Evolutionary conservation across 2,329 filamentous ascomycete genomes (phyloP), one percentile per base, ranked within the genome.

Genomic region (Aspergillus jensenii): DNA sequence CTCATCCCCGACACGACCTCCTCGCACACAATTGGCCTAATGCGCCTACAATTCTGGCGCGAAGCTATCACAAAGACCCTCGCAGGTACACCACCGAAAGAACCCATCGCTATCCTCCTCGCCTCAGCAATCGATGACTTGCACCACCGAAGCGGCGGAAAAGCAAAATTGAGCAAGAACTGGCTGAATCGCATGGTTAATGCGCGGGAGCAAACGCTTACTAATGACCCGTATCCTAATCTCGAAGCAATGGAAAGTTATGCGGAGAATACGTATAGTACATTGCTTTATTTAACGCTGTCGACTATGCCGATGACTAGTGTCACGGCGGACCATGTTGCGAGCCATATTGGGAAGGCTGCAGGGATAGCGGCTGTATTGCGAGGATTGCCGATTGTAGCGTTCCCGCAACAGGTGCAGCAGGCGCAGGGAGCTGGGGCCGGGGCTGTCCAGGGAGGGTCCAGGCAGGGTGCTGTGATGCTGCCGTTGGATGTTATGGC

Each of bases 21-120:
- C 47, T 95, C 90, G 60, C 86, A 90, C n/a, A 89, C 88, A 4
- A 90, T 98, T 60, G 93, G 91, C 50, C 82, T 88, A 52, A 87
- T 98, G 82, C 91, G 95, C 63, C 88, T 96, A 76, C 91, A 96
- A 74, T 98, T 98, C 80, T 98, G 95, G 90, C 86, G 90, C 50
- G 93, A 98, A 67, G 87, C 90, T 4, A 80, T 99, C 52, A 84
- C 88, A 54, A 87, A 88, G 60, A 89, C 90, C 1, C 89, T 97
- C 59, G 82, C 88, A 2, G 90, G 89, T 33, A 80, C 81, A 0
- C 93, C 95, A 1, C 92, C 93, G 1, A 91, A 92, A 68, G 93
- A 99, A 72, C 95, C 95, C 21, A 90, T 97, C 43, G 93, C 93
- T 58, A 84, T 96, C 31, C 81, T 98, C 5, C 82, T 99, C 1